These are phyloP conservation scores for Zoysia pacifica DNA, from an alignment of 176 grass and related monocot genomes.

Conservation along the genomic window DNA sequence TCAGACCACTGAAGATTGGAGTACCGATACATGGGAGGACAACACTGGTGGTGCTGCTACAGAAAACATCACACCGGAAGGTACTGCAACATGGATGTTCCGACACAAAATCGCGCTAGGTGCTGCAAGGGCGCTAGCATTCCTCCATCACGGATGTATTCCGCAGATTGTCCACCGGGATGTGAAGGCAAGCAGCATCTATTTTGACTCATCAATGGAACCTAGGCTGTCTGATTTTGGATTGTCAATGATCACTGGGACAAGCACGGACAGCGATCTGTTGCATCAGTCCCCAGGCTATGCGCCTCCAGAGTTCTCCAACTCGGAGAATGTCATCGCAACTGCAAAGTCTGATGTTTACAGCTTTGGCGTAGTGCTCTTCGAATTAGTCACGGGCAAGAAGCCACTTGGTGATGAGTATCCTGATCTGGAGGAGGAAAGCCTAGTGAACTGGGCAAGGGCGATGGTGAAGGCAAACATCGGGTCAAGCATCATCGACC, in stretches of 20 bases:
- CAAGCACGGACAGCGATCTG: slow-evolving; percentile 35
- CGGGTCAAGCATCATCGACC: slow-evolving; percentile 63
- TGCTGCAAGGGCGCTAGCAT: slow-evolving; percentile 83
- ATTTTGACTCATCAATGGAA: slow-evolving; percentile 83
- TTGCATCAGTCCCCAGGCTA: slow-evolving; percentile 63
- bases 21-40: slow-evolving; percentile 92
- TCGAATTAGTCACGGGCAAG: slow-evolving; percentile 90
- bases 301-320: slow-evolving; percentile 69
- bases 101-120: slow-evolving; percentile 86
- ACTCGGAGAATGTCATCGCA: slow-evolving; percentile 52
- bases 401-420: slow-evolving; percentile 75
- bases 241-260: slow-evolving; percentile 63
- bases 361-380: slow-evolving; percentile 83
- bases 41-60: slow-evolving; percentile 39
- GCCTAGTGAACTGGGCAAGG: slow-evolving; percentile 75
- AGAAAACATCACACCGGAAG: slow-evolving; percentile 68
- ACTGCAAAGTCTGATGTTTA: slow-evolving; percentile 78
- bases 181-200: slow-evolving; percentile 94
- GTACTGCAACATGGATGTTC: slow-evolving; percentile 80
- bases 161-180: slow-evolving; percentile 86
- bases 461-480: slow-evolving; percentile 77
- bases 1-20: slow-evolving; percentile 96
- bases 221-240: slow-evolving; percentile 84
- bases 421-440: slow-evolving; percentile 59
- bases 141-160: slow-evolving; percentile 95